Evolutionary conservation across 2,329 filamentous ascomycete species (phyloP), one percentile per base, ranked within the genome.

Genomic region (Mycogone perniciosa): DNA sequence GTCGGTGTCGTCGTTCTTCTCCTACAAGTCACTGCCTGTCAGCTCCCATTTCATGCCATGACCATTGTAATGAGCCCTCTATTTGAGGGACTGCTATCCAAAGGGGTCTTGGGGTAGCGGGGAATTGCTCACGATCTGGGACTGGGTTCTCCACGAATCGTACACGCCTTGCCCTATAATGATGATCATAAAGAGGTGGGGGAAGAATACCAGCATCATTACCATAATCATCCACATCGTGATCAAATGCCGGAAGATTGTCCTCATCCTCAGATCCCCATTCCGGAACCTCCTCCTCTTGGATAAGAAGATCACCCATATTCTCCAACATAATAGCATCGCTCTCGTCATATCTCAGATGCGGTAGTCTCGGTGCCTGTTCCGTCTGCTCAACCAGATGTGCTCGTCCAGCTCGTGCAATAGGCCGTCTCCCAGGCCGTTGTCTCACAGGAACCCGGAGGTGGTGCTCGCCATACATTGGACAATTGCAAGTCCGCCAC

Each of bases 331-430:
- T 37, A 9, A 35, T 13, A 8, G 45, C 48, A 20, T 45, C 43
- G n/a, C 40, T 8, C 11, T 42, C 30, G 11, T 50, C 48, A 42
- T 46, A 50, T 41, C 42, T 44, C 43, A 50, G n/a, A 20, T 31
- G 48, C 31, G 48, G 48, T 8, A 50, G 10, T 11, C 9, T 30
- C 11, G 13, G 9, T 6, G 4, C 20, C 5, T 8, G 7, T 3
- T 44, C 47, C 26, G 5, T 10, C 31, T 13, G 20, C 9, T 26
- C n/a, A 1, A 37, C 37, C 26, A 50, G 13, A 26, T 42, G 43
- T 5, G 43, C 43, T 13, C 43, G 27, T 37, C 48, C 48, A 2
- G 42, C 43, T 11, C 48, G 35, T 8, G 31, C 27, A n/a, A 50
- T 27, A 11, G 48, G 37, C 8, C 43, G 27, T 9, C 37, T 20